Base-by-base conservation (phyloP, 2,329 filamentous ascomycete genomes). In the Monosporascus sp. region DNA sequence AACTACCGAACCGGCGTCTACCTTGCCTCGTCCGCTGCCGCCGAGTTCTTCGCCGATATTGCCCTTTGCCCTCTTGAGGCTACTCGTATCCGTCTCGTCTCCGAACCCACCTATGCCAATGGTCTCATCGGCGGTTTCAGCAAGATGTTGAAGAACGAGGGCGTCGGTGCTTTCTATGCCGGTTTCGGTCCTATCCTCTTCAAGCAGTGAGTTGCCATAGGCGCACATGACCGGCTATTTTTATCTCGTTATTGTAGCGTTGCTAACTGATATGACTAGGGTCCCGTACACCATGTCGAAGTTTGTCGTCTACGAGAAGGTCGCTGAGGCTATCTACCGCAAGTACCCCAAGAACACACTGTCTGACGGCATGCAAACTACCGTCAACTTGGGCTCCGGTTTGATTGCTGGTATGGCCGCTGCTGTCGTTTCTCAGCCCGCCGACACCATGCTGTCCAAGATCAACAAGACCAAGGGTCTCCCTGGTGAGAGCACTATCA, bases 261-360 rank as follows among this genome's bases (percentile, higher is more conserved):
- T 53, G 58, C 53, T 58, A 46, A 56, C 49, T 14, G 49, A 27
- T 5, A 37, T 38, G 2, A 22, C 16, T 60, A 87, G 83, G 79
- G 82, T 90, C 62, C 87, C 87, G 57, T 90, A 89, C 80, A 89
- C 87, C 70, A 88, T 89, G 84, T 78, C 86, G 78, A 89, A 90
- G 77, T 90, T 90, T 78, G 87, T 88, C 71, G 86, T 88, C 65
- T 89, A 82, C 78, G 87, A 90, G 77, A 89, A 88, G 79, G 84
- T 87, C 63, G 77, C 81, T 62, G 87, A 89, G 75, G 65, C 76
- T 59, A 70, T 86, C 74, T 89, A 81, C 78, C 70, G 73, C 63
- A 59, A 68, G 50, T 68, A 85, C 66, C 83, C 87, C 78, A 89
- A 88, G 80, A 72, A 65, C 48, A 76, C 73, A 56, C 76, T 84